These are phyloP conservation scores for Achaetomium macrosporum DNA, from an alignment of 2,329 filamentous ascomycete species.

Conservation along the genomic window DNA sequence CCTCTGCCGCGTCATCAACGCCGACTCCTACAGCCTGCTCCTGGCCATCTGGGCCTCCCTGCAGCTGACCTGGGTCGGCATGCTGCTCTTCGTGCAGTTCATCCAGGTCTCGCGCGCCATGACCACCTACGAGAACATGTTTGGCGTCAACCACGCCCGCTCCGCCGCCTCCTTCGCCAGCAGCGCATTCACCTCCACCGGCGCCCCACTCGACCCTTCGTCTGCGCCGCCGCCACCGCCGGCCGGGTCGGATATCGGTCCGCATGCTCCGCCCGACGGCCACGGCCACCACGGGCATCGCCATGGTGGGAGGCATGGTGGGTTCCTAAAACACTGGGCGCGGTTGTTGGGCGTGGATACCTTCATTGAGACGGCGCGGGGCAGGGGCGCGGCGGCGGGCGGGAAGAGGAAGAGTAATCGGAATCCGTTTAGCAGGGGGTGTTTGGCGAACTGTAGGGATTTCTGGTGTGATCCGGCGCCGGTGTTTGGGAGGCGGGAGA, in stretches of 20 bases:
- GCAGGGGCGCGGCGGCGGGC: conserved; percentile 62
- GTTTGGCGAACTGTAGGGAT: conserved; percentile 85
- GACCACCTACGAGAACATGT: conserved; percentile 97
- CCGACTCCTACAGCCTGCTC: conserved; percentile 78
- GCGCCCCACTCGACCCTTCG: conserved; percentile 61
- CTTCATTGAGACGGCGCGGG: conserved; percentile 87
- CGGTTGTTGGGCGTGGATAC: conserved; percentile 85
- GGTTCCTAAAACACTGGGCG: conserved; percentile 73
- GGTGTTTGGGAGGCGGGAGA: conserved; percentile 67
- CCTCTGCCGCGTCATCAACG: conserved; percentile 70
- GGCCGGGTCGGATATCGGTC: conserved; percentile 44
- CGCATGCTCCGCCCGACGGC: conserved; percentile 28
- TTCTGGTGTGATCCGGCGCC: conserved; percentile 93
- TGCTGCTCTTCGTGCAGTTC: conserved; percentile 91
- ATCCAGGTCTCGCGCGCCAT: conserved; percentile 87
- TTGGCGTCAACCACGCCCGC: conserved; percentile 58
- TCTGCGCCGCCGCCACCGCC: conserved; percentile 50
- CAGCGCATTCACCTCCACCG: conserved; percentile 72
- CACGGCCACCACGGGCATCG: conserved; percentile 38
- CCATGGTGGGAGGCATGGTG: conserved; percentile 45
- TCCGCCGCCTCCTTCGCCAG: conserved; percentile 55
- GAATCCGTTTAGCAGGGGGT: conserved; percentile 73
- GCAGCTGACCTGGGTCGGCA: conserved; percentile 93
- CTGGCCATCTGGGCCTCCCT: conserved; percentile 72
- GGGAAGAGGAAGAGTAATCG: conserved; percentile 39